Evolutionary conservation across 768 basidiomycete species (phyloP).

Genomic region (Gymnopilus dilepis): DNA sequence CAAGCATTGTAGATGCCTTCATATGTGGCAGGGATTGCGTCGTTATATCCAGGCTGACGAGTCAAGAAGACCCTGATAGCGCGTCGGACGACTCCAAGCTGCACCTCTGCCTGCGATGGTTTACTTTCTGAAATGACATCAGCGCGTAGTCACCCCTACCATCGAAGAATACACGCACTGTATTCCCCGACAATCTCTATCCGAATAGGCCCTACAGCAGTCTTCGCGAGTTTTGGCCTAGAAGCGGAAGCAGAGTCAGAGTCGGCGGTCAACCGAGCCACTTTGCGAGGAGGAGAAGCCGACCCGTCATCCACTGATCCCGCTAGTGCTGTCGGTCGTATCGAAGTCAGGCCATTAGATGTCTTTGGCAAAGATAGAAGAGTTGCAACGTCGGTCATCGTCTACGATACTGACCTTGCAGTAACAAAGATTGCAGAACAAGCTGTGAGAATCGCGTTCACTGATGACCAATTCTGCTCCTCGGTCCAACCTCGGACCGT

Average conservation of each 20-base stretch:
- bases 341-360: conserved; percentile 53
- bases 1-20: conserved; percentile 64
- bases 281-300: conserved; percentile 70
- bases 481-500: no score
- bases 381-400: conserved; percentile 45
- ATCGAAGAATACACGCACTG: conserved; percentile 30
- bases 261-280: conserved; percentile 67
- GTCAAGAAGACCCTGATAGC: conserved; percentile 50
- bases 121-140: conserved; percentile 21
- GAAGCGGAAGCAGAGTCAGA: conserved; percentile 72
- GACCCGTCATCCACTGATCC: conserved; percentile 44
- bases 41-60: conserved; percentile 30
- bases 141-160: not conserved
- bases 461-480: not conserved
- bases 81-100: conserved; percentile 35
- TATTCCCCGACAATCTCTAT: conserved; percentile 53
- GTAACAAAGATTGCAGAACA: not conserved
- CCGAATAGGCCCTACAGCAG: conserved; percentile 44
- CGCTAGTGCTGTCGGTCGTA: conserved; percentile 43
- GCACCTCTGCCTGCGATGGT: conserved; percentile 31
- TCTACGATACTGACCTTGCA: not conserved
- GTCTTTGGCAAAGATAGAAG: conserved; percentile 55
- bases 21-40: conserved; percentile 51
- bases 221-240: conserved; percentile 45
- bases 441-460: not conserved